These are phyloP conservation scores for Calocybe gambosa DNA, from an alignment of 1,284 basidiomycete species.

Conservation along the genomic window DNA sequence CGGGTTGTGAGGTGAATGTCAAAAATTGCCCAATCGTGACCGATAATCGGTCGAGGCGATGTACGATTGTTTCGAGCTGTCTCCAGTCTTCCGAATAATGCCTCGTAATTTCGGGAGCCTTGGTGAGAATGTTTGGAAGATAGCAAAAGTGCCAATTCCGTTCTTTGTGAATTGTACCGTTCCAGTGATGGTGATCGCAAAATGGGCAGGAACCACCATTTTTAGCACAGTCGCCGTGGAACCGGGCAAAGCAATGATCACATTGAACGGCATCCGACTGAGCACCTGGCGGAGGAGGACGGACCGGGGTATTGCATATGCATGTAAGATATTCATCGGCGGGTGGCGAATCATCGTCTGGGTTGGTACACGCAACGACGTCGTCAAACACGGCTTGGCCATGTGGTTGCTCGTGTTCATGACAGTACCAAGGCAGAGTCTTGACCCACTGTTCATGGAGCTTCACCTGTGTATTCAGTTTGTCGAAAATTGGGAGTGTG, in stretches of 20 bases:
- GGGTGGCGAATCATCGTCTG: slow-evolving; percentile 71
- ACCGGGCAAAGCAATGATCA: slow-evolving; percentile 78
- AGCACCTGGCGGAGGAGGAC: slow-evolving; percentile 64
- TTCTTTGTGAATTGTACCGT: slow-evolving; percentile 72
- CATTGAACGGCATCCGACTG: slow-evolving; percentile 80
- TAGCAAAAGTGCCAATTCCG: slow-evolving; percentile 77
- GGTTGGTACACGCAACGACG: slow-evolving; percentile 62
- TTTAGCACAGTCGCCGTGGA: slow-evolving; percentile 75
- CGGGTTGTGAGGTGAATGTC: slow-evolving; percentile 57
- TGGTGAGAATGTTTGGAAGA: slow-evolving; percentile 59
- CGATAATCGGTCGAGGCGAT: slow-evolving; percentile 66
- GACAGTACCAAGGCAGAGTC: slow-evolving; percentile 71
- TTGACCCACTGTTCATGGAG: slow-evolving; percentile 64
- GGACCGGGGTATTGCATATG: slow-evolving; percentile 69
- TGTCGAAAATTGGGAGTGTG: slow-evolving; percentile 63
- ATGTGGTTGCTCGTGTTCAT: slow-evolving; percentile 55
- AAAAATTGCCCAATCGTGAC: slow-evolving; percentile 73
- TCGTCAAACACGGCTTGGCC: slow-evolving; percentile 60
- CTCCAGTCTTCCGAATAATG: slow-evolving; percentile 73
- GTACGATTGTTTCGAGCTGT: slow-evolving; percentile 69
- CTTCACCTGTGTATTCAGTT: slow-evolving; percentile 58
- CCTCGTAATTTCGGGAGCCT: slow-evolving; percentile 68
- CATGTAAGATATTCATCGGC: slow-evolving; percentile 77
- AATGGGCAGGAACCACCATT: slow-evolving; percentile 85
- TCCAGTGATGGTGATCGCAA: slow-evolving; percentile 85